These are phyloP conservation scores for Globisporangium barbulae DNA, from an alignment of 352 stramenopile genomes.

Conservation along the genomic window DNA sequence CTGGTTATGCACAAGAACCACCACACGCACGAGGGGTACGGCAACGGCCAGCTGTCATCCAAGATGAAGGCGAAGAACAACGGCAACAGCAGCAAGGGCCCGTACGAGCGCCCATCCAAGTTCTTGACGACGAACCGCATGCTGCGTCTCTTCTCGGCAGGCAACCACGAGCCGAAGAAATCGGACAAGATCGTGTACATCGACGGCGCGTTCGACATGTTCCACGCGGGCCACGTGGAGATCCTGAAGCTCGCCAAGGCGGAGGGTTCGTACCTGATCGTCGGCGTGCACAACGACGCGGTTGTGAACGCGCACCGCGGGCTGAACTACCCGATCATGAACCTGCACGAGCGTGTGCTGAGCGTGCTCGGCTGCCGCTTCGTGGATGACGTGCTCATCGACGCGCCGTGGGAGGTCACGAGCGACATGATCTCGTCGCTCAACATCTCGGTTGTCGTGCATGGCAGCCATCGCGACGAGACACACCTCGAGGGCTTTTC, in stretches of 20 bases:
- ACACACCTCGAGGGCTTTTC: constrained; percentile 55
- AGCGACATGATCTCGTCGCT: constrained; percentile 95
- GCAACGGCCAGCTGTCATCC: constrained; percentile 76
- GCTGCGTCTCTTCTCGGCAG: constrained; percentile 90
- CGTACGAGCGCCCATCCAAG: constrained; percentile 83
- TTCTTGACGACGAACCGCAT: constrained; percentile 97
- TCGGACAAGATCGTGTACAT: constrained; percentile 96
- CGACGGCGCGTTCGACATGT: constrained; percentile 98
- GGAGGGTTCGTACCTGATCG: constrained; percentile 95
- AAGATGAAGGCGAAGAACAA: constrained; percentile 39
- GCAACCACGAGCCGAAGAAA: constrained; percentile 85
- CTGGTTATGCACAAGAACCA: constrained; percentile 95
- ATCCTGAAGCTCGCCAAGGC: constrained; percentile 93
- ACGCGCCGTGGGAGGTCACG: constrained; percentile 94
- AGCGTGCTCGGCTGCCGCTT: constrained; percentile 96
- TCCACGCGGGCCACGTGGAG: constrained; percentile 97
- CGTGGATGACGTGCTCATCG: constrained; percentile 98
- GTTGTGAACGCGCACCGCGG: constrained; percentile 89
- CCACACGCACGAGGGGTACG: constrained; percentile 82
- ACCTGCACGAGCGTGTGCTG: constrained; percentile 97
- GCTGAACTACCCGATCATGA: constrained; percentile 97
- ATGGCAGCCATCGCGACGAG: constrained; percentile 84
- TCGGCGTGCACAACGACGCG: constrained; percentile 95
- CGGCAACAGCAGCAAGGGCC: constrained; percentile 22
- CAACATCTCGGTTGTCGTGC: constrained; percentile 78